A percentile compares a stretch with the other conserved stretches of the same genome.
phyloP scores from a whole-genome alignment of 495 filamentous ascomycete genomes.

The Aspergillus steynii region DNA sequence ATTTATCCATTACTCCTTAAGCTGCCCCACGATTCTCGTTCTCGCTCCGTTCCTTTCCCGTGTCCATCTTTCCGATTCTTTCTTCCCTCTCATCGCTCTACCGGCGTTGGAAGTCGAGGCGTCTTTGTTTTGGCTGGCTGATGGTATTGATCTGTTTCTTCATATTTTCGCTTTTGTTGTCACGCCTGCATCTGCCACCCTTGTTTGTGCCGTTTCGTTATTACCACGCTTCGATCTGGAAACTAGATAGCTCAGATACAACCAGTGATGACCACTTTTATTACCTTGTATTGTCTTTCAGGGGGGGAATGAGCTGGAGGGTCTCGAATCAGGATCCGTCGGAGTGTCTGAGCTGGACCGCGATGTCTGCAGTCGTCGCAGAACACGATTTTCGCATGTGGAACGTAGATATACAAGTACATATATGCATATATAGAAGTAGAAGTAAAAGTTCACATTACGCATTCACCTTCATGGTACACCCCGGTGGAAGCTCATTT shows the following conservation, averaged over 20 bases:
- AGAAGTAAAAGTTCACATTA: neutral
- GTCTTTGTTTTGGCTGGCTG: conserved; percentile 45
- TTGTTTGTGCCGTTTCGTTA: conserved; percentile 24
- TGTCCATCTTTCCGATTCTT: conserved; percentile 36
- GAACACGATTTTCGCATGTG: neutral
- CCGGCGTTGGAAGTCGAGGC: conserved; percentile 51
- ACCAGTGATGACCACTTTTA: conserved; percentile 23
- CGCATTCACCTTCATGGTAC: conserved; percentile 9
- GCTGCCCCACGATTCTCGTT: neutral
- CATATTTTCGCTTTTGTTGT: conserved; percentile 29
- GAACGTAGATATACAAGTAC: neutral
- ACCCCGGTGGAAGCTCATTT: conserved; percentile 8
- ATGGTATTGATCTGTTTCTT: conserved; percentile 35
- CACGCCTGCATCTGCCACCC: conserved; percentile 15
- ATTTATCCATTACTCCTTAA: conserved; percentile 15
- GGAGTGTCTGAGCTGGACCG: too few species aligned
- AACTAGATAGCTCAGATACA: conserved; percentile 29
- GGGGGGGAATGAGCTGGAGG: too few species aligned
- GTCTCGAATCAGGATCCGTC: too few species aligned
- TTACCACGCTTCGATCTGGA: conserved; percentile 20
- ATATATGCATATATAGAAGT: too few species aligned
- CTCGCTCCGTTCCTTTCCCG: conserved; percentile 14
- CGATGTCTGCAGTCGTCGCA: neutral
- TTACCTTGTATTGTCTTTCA: neutral
- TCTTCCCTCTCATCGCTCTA: conserved; percentile 39